Base-by-base conservation (phyloP, 73 alveolate genomes). In the Tetrahymena malaccensis region DNA sequence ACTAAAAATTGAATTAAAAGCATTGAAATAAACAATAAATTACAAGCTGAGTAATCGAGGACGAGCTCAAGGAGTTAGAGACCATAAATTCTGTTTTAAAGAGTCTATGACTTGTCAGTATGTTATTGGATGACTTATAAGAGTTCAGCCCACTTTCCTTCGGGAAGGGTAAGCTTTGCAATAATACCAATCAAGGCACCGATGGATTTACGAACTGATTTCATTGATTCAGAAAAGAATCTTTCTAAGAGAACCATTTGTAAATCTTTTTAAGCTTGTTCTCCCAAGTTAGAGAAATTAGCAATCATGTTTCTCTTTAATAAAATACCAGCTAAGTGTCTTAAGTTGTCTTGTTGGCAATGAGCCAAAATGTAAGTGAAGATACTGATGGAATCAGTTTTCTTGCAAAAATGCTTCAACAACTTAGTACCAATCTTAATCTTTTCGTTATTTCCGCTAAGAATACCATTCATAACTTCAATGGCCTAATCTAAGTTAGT, bases 271-370 rank as follows among this genome's bases (percentile, higher is more conserved):
- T 70, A 70, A 31, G 89, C 89, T 70, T 70, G 37, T 10, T 70
- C 89, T 27, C 22, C 89, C 89, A 70, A 70, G 37, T 70, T 70
- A 12, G 89, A 70, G 89, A 70, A 70, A 70, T 95, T 95, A 19
- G 89, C 37, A 44, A 94, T 94, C 97, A 95, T 95, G 40, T 95
- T 95, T 95, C 97, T 95, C 85, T 95, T 93, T 37, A 95, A 95
- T 85, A 95, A 89, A 10, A 95, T 93, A 16, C 94, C 97, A 22
- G 97, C 95, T 31, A 89, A 95, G 22, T 89, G 94, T 95, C 97
- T 95, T 16, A 50, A 95, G 70, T 44, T 35, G 31, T 95, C 93
- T 94, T 95, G 37, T 34, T 44, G 38, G 58, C 94, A 84, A 55
- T 89, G 55, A 11, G 97, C 93, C 83, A 95, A 37, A 27, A 95